Percentiles rank a stretch among this genome's conserved stretches.
phyloP scores from a whole-genome alignment of 345 rosid genomes.

The Gossypium bickii region DNA sequence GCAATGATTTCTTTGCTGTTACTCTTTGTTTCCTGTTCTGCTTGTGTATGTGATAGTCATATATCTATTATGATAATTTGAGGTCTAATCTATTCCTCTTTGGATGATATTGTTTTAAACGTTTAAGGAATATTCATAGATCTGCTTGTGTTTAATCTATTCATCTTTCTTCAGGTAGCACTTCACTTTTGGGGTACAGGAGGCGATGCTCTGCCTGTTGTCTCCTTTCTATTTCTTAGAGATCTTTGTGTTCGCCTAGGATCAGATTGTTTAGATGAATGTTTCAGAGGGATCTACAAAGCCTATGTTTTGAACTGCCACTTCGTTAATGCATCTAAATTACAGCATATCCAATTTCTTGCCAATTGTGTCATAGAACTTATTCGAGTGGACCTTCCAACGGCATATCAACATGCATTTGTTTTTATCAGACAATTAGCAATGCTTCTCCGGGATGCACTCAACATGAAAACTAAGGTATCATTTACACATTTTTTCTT shows the following conservation, averaged over 20 bases:
- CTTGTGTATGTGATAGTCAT: background rate
- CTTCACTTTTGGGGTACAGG: conserved; percentile 99
- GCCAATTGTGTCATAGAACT: conserved; percentile 81
- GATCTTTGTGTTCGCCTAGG: conserved; percentile 80
- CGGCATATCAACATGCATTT: conserved; percentile 93
- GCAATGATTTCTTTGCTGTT: background rate
- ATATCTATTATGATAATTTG: background rate
- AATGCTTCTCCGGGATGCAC: conserved; percentile 78
- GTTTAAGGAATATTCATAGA: background rate
- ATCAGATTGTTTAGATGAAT: conserved; percentile 75
- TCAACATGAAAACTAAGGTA: conserved; percentile 89
- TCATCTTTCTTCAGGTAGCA: conserved; percentile 41
- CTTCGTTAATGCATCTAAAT: conserved; percentile 68
- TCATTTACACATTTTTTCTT: conserved; percentile 5
- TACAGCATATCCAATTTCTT: conserved; percentile 81
- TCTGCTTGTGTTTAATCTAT: background rate
- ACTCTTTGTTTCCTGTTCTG: background rate
- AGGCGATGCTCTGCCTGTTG: conserved; percentile 75
- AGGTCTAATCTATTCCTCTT: background rate
- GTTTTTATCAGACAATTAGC: conserved; percentile 85
- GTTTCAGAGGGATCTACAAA: conserved; percentile 85
- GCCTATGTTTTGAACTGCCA: conserved; percentile 88
- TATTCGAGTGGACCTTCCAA: conserved; percentile 74
- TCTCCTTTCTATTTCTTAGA: conserved; percentile 77
- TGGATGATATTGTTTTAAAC: background rate